Conservation (phyloP, 2,329 filamentous ascomycete genomes). For the Colletotrichum cereale region DNA sequence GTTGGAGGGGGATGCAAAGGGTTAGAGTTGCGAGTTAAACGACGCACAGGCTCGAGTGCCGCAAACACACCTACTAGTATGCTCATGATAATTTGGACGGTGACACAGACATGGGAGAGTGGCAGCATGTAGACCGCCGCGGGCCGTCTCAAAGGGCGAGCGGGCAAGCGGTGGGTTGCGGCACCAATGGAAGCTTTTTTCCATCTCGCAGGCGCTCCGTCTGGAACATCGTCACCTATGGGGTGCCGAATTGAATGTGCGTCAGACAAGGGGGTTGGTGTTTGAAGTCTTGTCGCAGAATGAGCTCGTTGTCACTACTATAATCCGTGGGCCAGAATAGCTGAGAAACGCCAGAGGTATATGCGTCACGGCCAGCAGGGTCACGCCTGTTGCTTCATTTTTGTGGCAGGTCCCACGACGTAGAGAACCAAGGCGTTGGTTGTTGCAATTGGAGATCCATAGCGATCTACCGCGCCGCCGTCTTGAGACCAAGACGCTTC, state of each 20-base stretch:
- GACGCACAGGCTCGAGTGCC: conserved; percentile 27
- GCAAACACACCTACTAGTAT: conserved; percentile 35
- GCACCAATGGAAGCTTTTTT: conserved; percentile 14
- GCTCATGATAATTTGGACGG: background rate
- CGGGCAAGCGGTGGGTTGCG: conserved; percentile 4
- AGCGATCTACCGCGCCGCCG: conserved; percentile 18
- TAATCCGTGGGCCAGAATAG: conserved; percentile 10
- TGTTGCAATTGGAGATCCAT: background rate
- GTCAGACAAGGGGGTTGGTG: conserved; percentile 34
- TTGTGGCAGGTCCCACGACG: background rate
- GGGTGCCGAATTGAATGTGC: conserved; percentile 14
- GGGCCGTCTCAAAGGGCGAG: background rate
- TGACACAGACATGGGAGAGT: conserved; percentile 4
- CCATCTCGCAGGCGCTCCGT: conserved; percentile 18
- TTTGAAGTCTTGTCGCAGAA: conserved; percentile 39
- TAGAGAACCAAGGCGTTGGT: background rate
- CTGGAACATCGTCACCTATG: background rate
- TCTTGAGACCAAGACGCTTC: conserved; percentile 19
- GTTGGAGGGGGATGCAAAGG: background rate
- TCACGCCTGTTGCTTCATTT: conserved; percentile 12
- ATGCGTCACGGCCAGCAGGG: conserved; percentile 23
- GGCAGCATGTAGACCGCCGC: conserved; percentile 16
- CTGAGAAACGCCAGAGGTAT: conserved; percentile 1
- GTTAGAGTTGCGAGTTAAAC: conserved; percentile 17
- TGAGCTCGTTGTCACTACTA: conserved; percentile 26